Conservation (phyloP, 805 yeast genomes). For the Wickerhamiella siamensis region DNA sequence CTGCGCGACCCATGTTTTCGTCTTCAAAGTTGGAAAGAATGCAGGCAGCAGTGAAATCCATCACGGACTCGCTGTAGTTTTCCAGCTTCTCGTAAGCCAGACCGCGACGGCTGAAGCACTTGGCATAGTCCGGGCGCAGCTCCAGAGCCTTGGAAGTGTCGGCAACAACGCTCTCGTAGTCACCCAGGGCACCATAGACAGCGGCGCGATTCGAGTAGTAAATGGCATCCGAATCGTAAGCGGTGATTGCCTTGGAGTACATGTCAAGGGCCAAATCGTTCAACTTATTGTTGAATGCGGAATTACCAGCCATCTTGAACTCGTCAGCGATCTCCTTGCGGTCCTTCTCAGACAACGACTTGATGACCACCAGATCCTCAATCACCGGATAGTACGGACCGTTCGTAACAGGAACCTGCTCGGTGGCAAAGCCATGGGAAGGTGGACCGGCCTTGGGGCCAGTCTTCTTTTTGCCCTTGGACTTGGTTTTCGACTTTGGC, state of each 20-base stretch:
- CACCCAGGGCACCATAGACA: conserved; percentile 70
- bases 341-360: conserved; percentile 15
- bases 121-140: conserved; percentile 78
- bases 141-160: conserved; percentile 79
- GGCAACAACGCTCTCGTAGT: conserved; percentile 70
- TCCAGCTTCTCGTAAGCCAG: conserved; percentile 76
- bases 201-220: conserved; percentile 95
- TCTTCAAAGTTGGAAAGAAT: conserved; percentile 73
- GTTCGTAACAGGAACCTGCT: conserved; percentile 12
- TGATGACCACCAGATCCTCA: conserved; percentile 17
- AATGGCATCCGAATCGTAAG: conserved; percentile 63
- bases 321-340: conserved; percentile 46
- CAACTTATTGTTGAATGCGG: conserved; percentile 52
- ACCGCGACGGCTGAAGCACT: conserved; percentile 88
- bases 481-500: conserved; percentile 29
- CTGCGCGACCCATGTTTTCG: conserved; percentile 58
- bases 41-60: conserved; percentile 80
- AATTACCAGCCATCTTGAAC: conserved; percentile 83
- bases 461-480: conserved; percentile 31
- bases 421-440: conserved; percentile 18
- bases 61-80: conserved; percentile 68
- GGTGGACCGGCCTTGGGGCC: conserved; percentile 16
- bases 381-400: conserved; percentile 26
- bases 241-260: conserved; percentile 62
- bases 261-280: conserved; percentile 63